phyloP scores from a whole-genome alignment of 73 alveolate species.

The Halteria grandinella region DNA sequence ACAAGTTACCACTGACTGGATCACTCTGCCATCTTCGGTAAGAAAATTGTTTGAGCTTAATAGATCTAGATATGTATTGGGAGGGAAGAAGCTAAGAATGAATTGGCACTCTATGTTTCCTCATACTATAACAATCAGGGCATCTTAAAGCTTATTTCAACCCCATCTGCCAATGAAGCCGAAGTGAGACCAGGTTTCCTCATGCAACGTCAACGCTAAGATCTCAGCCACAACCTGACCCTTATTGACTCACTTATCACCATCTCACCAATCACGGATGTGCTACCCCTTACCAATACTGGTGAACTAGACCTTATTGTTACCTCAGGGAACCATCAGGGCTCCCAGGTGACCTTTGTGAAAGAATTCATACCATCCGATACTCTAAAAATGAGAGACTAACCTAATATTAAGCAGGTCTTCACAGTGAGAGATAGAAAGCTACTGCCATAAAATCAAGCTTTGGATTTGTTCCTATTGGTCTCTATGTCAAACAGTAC shows the following conservation, averaged over 20 bases:
- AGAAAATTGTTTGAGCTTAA: neutral
- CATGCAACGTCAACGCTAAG: neutral
- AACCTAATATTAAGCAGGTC: neutral
- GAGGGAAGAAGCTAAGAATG: neutral
- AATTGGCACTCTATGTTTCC: neutral
- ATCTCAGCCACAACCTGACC: neutral
- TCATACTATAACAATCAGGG: slow-evolving; percentile 30
- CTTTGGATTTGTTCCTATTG: neutral
- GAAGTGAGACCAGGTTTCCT: neutral
- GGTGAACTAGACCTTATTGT: slow-evolving; percentile 9
- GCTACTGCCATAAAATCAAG: neutral
- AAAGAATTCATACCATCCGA: slow-evolving; percentile 21
- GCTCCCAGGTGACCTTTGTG: slow-evolving; percentile 12
- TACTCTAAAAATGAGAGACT: neutral
- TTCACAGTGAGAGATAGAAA: slow-evolving; percentile 21
- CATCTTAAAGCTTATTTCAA: neutral
- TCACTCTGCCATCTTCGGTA: slow-evolving; percentile 11
- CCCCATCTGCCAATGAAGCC: neutral
- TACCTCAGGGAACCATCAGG: slow-evolving; percentile 6
- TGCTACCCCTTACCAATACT: neutral
- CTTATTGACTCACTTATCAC: slow-evolving; percentile 2
- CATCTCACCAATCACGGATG: slow-evolving; percentile 40
- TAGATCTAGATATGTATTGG: neutral
- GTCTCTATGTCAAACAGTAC: neutral
- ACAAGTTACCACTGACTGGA: neutral